phyloP scores from a whole-genome alignment of 2,329 filamentous ascomycete genomes.

The Paecilomyces sp. region DNA sequence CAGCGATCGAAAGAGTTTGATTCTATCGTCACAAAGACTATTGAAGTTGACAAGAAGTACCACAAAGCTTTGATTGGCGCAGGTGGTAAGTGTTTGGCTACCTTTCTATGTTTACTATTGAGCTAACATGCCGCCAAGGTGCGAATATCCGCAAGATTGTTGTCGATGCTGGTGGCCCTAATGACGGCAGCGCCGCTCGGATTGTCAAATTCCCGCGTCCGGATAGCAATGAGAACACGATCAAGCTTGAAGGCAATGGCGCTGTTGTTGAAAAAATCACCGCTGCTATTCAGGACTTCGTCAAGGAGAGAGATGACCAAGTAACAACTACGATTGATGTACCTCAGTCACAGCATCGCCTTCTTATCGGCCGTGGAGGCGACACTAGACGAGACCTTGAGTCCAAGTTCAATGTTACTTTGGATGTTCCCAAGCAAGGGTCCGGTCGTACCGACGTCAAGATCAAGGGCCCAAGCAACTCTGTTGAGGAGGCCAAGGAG shows the following conservation, averaged over 20 bases:
- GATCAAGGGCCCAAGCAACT: slow-evolving; percentile 67
- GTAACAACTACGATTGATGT: slow-evolving; percentile 73
- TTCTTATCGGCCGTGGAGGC: slow-evolving; percentile 86
- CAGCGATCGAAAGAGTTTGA: slow-evolving; percentile 84
- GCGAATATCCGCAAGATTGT: slow-evolving; percentile 82
- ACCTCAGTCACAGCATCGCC: slow-evolving; percentile 79
- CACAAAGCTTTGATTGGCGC: slow-evolving; percentile 79
- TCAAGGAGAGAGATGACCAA: slow-evolving; percentile 76
- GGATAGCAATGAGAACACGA: slow-evolving; percentile 71
- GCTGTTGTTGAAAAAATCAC: slow-evolving; percentile 85
- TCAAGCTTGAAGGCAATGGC: slow-evolving; percentile 80
- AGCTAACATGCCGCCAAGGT: slow-evolving; percentile 44
- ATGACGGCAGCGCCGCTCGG: slow-evolving; percentile 76
- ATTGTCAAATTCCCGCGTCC: slow-evolving; percentile 93
- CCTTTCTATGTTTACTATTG: neutral
- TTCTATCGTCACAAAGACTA: slow-evolving; percentile 72
- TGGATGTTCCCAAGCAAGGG: slow-evolving; percentile 88
- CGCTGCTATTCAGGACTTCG: slow-evolving; percentile 71
- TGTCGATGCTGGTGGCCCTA: slow-evolving; percentile 77
- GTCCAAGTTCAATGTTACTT: slow-evolving; percentile 72
- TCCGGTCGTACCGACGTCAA: slow-evolving; percentile 79
- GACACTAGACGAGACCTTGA: slow-evolving; percentile 81
- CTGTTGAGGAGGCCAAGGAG: slow-evolving; percentile 78
- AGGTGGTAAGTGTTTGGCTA: slow-evolving; percentile 59
- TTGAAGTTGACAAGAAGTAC: slow-evolving; percentile 91